Base-by-base conservation (phyloP, 768 basidiomycete species). In the Hericium rajendrae region DNA sequence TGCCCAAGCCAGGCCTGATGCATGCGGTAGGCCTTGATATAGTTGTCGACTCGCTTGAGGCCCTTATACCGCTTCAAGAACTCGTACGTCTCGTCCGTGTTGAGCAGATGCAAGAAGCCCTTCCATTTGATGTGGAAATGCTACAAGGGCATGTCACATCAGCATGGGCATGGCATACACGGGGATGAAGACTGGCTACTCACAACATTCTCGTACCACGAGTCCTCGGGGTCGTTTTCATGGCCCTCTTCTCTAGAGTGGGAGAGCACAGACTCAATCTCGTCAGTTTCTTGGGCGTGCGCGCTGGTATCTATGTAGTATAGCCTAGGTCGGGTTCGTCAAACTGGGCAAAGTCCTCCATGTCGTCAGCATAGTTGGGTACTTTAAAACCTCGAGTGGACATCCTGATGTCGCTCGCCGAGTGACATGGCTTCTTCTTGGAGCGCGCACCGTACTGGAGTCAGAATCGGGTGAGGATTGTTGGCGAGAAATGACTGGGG, bases 91-190 rank as follows among this genome's bases (percentile, higher is more conserved):
- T 99, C 97, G 69, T 98, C 95, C n/a, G 97, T 99, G 68, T 99
- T 97, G 76, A 97, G 97, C 15, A 98, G 79, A 69, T 98, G 95
- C 10, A 94, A 97, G 71, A 94, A 98, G 64, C 84, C 85, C 72
- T 98, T 97, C 97, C 97, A 99, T 72, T 99, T 99, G 77, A 99
- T 94, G 69, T 97, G 93, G 77, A 88, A 99, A 53, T 93, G 93
- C 94, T 97, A 67, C 3, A 63, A 59, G 54, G 24, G 56, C 55
- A 43, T 32, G 41, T 48, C 6, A 6, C 2, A 6, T 32, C 28
- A 6, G 28, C 6, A 56, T 53, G 40, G 50, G 59, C 56, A 38
- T 53, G 56, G 22, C 53, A 18, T 54, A 62, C 58, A 49, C 56
- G 56, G 55, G 41, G 53, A 55, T 54, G 37, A 20, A 50, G 15